Evolutionary conservation across 805 yeast genomes (phyloP).

Genomic region (Saccharomyces paradoxus): DNA sequence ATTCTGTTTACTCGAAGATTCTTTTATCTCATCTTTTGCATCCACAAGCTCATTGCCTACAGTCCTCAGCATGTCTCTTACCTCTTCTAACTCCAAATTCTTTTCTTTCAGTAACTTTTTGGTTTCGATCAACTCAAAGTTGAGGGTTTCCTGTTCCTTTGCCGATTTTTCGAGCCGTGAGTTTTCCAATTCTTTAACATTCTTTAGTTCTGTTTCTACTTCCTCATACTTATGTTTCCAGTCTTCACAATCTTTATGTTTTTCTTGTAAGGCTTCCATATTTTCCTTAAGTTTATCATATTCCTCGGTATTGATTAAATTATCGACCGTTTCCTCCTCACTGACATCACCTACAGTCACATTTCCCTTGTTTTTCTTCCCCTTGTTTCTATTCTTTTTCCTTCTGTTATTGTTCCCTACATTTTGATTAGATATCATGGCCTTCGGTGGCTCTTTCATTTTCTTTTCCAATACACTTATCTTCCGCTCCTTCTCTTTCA

Average conservation of each 20-base stretch:
- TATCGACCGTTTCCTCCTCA: slow-evolving; percentile 2
- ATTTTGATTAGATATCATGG: neutral
- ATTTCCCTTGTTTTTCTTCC: slow-evolving; percentile 7
- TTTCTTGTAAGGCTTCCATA: neutral
- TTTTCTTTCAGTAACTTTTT: slow-evolving; percentile 34
- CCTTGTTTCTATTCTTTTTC: slow-evolving; percentile 13
- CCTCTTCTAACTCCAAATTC: slow-evolving; percentile 55
- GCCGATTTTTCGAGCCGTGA: slow-evolving; percentile 1
- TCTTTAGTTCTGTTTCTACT: slow-evolving; percentile 4
- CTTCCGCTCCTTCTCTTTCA: neutral
- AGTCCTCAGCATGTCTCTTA: slow-evolving; percentile 67
- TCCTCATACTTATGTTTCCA: slow-evolving; percentile 1
- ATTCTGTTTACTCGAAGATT: slow-evolving; percentile 4
- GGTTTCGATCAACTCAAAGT: slow-evolving; percentile 12
- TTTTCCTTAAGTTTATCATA: slow-evolving; percentile 6
- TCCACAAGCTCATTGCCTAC: slow-evolving; percentile 76
- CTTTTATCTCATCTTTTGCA: slow-evolving; percentile 52
- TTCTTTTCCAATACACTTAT: neutral
- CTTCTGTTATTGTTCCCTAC: slow-evolving; percentile 4
- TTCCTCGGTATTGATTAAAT: slow-evolving; percentile 2
- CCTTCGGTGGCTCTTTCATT: neutral
- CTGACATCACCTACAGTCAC: neutral
- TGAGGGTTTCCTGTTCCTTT: slow-evolving; percentile 14
- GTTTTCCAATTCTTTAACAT: slow-evolving; percentile 3
- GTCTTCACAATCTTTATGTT: neutral